Base-by-base conservation (phyloP, 2,329 filamentous ascomycete genomes). In the Pseudocercospora vitis region DNA sequence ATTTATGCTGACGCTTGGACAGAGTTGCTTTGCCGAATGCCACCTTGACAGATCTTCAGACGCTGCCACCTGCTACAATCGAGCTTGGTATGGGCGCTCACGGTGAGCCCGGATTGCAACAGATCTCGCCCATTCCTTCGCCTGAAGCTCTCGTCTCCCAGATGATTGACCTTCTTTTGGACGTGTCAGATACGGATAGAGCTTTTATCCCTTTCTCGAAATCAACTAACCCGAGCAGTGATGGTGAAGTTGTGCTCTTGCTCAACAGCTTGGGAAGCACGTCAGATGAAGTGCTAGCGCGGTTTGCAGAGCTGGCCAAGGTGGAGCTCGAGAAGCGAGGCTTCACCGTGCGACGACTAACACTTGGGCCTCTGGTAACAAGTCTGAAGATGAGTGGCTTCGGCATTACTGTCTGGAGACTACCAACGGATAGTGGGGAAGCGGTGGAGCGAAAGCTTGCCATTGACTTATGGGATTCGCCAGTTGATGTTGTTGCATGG, bases 41-140 rank as follows among this genome's bases (percentile, higher is more conserved):
- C 2, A 83, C 80, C 0, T 72, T 85, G 23, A 82, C 83, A 46
- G 82, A 84, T 60, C 82, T 82, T 61, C 81, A 84, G 59, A 74
- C 70, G 12, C 73, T 84, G 2, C 71, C 69, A 7, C 66, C 70
- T 1, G 68, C 81, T 51, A 81, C 82, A 52, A 68, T 85, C 29
- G 83, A 85, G 65, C 73, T 86, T n/a, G 84, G 84, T 2, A 85
- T 83, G 18, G 84, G 84, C 0, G 82, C 82, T 11, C 84, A 87
- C 66, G 86, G 86, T 63, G 84, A 87, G 67, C 83, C 84, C 0
- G 84, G 72, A 0, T 79, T 82, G 63, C 75, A 73, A 63, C 82
- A 81, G 66, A 66, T 84, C 14, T 78, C 78, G 0, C 83, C 69
- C 1, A 60, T 71, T n/a, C 69, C 70, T 1, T 56, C 63, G 2